Evolutionary conservation across 1,284 basidiomycete species (phyloP).

Genomic region (Ceratobasidium sp.): DNA sequence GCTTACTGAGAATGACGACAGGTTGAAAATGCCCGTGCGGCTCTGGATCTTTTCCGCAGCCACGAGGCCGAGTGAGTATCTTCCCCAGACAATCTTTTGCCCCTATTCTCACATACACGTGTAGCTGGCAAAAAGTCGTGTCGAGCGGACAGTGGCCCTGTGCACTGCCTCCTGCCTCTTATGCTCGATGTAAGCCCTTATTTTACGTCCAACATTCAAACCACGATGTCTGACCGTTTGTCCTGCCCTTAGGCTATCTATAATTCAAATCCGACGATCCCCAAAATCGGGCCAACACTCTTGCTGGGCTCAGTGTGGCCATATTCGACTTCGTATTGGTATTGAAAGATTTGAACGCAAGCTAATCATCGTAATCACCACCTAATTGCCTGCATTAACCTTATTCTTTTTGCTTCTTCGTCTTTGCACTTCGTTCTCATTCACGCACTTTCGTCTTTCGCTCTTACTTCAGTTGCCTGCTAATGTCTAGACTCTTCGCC

Average conservation of each 20-base stretch:
- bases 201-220: background rate
- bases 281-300: background rate
- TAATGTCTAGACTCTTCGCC: slow-evolving; percentile 3
- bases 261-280: slow-evolving; percentile 26
- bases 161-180: slow-evolving; percentile 74
- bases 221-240: background rate
- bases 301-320: slow-evolving; percentile 19
- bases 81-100: slow-evolving; percentile 11
- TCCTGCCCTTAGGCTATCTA: slow-evolving; percentile 19
- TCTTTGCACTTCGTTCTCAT: slow-evolving; percentile 9
- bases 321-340: background rate
- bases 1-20: slow-evolving; percentile 47
- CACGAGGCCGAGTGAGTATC: slow-evolving; percentile 50
- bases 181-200: slow-evolving; percentile 70
- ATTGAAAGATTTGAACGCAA: slow-evolving; percentile 18
- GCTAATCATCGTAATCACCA: slow-evolving; percentile 1
- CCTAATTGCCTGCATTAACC: slow-evolving; percentile 26
- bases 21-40: slow-evolving; percentile 79
- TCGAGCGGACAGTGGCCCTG: slow-evolving; percentile 72
- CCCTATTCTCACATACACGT: slow-evolving; percentile 34
- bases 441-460: background rate
- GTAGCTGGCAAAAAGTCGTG: slow-evolving; percentile 66
- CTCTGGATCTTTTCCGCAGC: slow-evolving; percentile 77
- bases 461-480: slow-evolving; percentile 1
- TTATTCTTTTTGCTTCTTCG: slow-evolving; percentile 32